Conservation (phyloP, 371 early-diverging fungal species). For the Saksenaea vasiformis region DNA sequence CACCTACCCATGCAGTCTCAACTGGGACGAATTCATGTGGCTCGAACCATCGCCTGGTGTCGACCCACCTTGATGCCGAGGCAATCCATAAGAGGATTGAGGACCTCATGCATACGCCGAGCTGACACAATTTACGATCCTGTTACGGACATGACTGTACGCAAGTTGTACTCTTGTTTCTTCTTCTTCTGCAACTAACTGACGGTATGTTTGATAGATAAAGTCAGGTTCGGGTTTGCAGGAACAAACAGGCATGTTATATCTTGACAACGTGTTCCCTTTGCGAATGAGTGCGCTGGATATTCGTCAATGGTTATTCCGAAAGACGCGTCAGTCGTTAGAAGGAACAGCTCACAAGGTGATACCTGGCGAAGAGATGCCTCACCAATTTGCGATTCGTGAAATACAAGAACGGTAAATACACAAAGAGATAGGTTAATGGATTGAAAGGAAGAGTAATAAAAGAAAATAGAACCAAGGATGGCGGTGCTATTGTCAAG, state of each 20-base stretch:
- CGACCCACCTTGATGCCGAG: not conserved
- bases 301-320: conserved; percentile 43
- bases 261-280: conserved; percentile 50
- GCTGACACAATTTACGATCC: not conserved
- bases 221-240: not conserved
- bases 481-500: conserved; percentile 50
- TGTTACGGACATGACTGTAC: conserved; percentile 10
- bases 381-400: conserved; percentile 34
- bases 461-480: conserved; percentile 37
- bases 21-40: not conserved
- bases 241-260: conserved; percentile 41
- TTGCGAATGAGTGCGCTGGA: conserved; percentile 39
- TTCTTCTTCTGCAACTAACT: not conserved
- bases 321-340: conserved; percentile 32
- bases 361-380: conserved; percentile 30
- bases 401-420: conserved; percentile 41
- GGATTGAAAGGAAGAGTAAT: not conserved
- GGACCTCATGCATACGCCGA: not conserved
- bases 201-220: not conserved
- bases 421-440: not conserved
- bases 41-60: not conserved
- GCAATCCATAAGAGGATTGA: not conserved
- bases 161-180: not conserved
- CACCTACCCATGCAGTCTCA: not conserved
- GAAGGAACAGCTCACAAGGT: conserved; percentile 29